A percentile compares a stretch with the other conserved stretches of the same genome.
These are phyloP conservation scores for Aspergillus pseudoviridinutans DNA, from an alignment of 2,329 filamentous ascomycete species.

Conservation along the genomic window DNA sequence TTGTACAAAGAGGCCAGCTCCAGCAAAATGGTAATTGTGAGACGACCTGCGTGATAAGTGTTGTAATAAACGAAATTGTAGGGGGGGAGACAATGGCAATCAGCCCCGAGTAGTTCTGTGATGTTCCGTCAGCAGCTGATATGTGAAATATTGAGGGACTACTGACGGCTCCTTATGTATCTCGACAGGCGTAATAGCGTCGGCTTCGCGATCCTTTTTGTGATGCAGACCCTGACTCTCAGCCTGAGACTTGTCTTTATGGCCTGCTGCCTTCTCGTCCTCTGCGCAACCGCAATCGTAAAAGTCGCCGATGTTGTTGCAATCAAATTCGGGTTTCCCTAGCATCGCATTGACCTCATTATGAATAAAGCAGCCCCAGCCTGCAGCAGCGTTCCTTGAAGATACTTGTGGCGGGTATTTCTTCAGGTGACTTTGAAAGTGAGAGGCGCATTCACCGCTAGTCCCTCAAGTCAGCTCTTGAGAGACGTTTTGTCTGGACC, in stretches of 20 bases:
- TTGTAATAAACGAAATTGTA: background rate
- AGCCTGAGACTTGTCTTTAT: slow-evolving; percentile 1
- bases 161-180: slow-evolving; percentile 36
- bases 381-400: slow-evolving; percentile 58
- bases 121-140: slow-evolving; percentile 11
- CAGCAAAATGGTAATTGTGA: background rate
- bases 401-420: slow-evolving; percentile 63
- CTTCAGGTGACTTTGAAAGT: slow-evolving; percentile 58
- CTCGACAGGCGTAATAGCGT: slow-evolving; percentile 25
- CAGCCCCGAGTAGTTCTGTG: slow-evolving; percentile 26
- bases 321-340: slow-evolving; percentile 59
- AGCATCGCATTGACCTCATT: slow-evolving; percentile 63
- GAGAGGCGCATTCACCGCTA: slow-evolving; percentile 61
- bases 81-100: background rate
- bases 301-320: slow-evolving; percentile 61
- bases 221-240: background rate
- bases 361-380: slow-evolving; percentile 64
- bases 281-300: slow-evolving; percentile 64
- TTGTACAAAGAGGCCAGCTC: background rate
- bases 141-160: slow-evolving; percentile 3
- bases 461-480: slow-evolving; percentile 10
- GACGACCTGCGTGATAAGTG: background rate
- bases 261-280: slow-evolving; percentile 41
- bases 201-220: background rate
- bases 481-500: background rate